Percentiles rank a stretch among this genome's conserved stretches.
phyloP scores from a whole-genome alignment of 2,329 filamentous ascomycete genomes.

The Venturia pyrina region DNA sequence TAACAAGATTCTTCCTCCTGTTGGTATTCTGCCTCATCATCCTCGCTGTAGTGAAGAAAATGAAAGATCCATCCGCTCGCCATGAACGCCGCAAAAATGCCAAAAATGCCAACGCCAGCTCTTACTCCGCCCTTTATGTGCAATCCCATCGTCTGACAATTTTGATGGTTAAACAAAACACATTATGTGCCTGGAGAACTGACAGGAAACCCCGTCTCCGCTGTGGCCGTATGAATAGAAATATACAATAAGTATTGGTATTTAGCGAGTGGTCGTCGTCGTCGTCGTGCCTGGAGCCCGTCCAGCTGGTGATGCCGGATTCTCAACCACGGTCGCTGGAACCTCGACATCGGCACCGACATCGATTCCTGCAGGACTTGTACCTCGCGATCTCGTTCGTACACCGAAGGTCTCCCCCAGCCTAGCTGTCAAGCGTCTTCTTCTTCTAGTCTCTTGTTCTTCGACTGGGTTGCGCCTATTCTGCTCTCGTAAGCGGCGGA shows the following conservation, averaged over 20 bases:
- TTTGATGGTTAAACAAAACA: background rate
- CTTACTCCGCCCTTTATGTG: background rate
- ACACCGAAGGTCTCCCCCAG: slow-evolving; percentile 19
- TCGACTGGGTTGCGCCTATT: background rate
- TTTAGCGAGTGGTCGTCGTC: background rate
- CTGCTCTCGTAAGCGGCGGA: slow-evolving; percentile 26
- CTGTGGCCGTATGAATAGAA: background rate
- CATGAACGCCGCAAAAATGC: background rate
- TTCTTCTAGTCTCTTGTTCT: slow-evolving; percentile 13
- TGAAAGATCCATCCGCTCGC: background rate
- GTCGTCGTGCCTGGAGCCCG: background rate
- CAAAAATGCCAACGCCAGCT: background rate
- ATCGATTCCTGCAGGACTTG: background rate
- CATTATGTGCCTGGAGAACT: background rate
- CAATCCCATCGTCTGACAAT: background rate
- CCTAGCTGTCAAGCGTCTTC: slow-evolving; percentile 11
- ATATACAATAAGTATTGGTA: background rate
- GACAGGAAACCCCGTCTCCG: background rate
- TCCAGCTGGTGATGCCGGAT: background rate
- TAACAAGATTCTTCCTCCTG: background rate
- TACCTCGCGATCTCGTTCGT: slow-evolving; percentile 22
- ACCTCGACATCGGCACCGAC: background rate
- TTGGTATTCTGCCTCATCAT: background rate
- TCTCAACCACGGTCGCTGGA: background rate
- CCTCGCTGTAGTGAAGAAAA: background rate